Base-by-base conservation (phyloP, 768 basidiomycete species). In the Russula virescens region DNA sequence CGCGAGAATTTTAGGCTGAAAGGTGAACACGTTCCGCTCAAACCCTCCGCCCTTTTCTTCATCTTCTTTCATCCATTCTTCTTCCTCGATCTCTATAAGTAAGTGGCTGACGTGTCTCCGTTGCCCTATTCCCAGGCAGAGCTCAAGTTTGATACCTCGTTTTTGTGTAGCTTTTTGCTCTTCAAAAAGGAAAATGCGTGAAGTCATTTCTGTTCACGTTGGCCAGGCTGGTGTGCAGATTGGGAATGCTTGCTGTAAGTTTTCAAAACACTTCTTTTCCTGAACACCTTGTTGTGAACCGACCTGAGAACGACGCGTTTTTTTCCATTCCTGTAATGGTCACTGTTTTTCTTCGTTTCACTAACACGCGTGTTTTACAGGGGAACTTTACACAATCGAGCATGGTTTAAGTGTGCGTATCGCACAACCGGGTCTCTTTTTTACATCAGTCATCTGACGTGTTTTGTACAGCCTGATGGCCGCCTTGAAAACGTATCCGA, bases 341-440 rank as follows among this genome's bases (percentile, higher is more conserved):
- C 26, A 31, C 46, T 14, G 18, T 16, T 31, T 2, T 40, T 40
- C 25, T 57, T 54, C 47, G 19, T 18, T 57, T 23, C 51, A 28
- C 57, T 59, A 26, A 61, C 31, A 10, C 31, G 7, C 19, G 23
- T 31, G 4, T 70, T 74, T 71, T 31, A 28, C 74, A 94, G 91
- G 92, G 96, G 96, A 98, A 78, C 85, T 98, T 65, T 99, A 99
- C 81, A 97, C 94, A 72, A 87, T 97, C 70, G 97, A 99, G 77
- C 97, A 98, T 77, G 95, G 95, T 74, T 81, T 99, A 63, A 95
- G 89, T 75, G 96, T 97, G 75, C 78, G 88, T 60, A 13, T 38
- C 82, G 28, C 70, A 63, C 34, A 60, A 68, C 53, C 46, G 43
- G 63, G 40, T 34, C 7, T 64, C 19, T 43, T 38, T 55, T 18